Evolutionary conservation across 352 stramenopile genomes (phyloP).

Genomic region (Phytophthora fragariaefolia): DNA sequence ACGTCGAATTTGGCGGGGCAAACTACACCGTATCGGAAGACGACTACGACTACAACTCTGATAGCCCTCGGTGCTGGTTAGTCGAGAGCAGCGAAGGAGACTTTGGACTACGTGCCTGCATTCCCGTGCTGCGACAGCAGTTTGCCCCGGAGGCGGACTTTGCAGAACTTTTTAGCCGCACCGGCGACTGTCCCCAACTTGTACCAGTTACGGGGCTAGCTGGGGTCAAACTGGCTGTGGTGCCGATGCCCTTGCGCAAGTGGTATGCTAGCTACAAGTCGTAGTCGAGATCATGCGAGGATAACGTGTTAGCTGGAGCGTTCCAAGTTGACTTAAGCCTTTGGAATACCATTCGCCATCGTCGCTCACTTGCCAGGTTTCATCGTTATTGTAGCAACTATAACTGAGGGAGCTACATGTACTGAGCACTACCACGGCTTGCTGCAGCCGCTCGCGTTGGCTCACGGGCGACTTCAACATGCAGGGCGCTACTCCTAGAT

Average conservation of each 20-base stretch:
- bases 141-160: conserved; percentile 15
- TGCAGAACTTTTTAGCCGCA: conserved; percentile 22
- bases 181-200: conserved; percentile 24
- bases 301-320: background rate
- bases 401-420: no score
- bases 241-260: conserved; percentile 39
- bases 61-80: conserved; percentile 24
- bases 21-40: conserved; percentile 28
- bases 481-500: conserved; percentile 6
- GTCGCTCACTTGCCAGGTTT: no score
- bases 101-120: conserved; percentile 19
- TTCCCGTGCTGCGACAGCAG: background rate
- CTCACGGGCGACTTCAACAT: conserved; percentile 33
- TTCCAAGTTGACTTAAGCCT: no score
- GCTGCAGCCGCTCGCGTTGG: conserved; percentile 1
- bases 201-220: conserved; percentile 13
- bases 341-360: no score
- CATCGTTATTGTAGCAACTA: no score
- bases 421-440: no score
- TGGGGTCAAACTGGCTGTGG: background rate
- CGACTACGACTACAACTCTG: conserved; percentile 5
- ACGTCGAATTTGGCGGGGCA: conserved; percentile 14
- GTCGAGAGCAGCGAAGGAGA: conserved; percentile 25
- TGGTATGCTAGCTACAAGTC: conserved; percentile 42
- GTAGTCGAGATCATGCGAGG: background rate